Base-by-base conservation (phyloP, 768 basidiomycete genomes). In the Jaapia argillacea region DNA sequence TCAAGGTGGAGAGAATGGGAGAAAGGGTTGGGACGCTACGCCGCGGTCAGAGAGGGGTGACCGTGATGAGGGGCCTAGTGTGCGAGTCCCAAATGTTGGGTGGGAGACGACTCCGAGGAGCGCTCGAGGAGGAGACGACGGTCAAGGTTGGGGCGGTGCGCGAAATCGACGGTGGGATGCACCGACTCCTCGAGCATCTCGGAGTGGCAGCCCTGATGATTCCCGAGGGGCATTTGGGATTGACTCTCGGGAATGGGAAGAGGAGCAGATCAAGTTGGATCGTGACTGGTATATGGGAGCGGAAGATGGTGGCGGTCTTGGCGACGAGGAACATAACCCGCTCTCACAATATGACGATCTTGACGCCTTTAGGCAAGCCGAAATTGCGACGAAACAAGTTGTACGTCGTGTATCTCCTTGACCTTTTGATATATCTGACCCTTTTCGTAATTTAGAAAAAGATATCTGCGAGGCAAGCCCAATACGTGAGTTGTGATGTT, bases 211-310 rank as follows among this genome's bases (percentile, higher is more conserved):
- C 49, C 79, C 81, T 4, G 84, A 86, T 37, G 78, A 70, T 38
- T 81, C 81, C 24, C 81, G 75, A 41, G 74, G 65, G 21, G 72
- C 74, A 12, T 61, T 77, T 16, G 78, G 74, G 5, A 60, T 93
- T 23, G 85, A 92, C 56, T 70, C 75, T 36, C 71, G 85, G 40
- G 94, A 96, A 55, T 99, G 94, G 96, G 96, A 97, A 60, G 94
- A 97, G 54, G 96, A 98, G 59, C 91, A 96, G 59, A 73, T 91
- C 10, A 73, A 74, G 46, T 57, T 97, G 55, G 96, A 99, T 61
- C 71, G 96, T 22, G 92, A 97, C 55, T 99, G 96, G 96, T 99
- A 98, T 58, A 82, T 79, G 42, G 83, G 85, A 36, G 88, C 86
- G 20, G 94, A 92, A 55, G 91, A 91, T 47, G 87, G 84, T 18